These are phyloP conservation scores for Neostapfia colusana DNA, from an alignment of 176 grass and related monocot species.

Conservation along the genomic window DNA sequence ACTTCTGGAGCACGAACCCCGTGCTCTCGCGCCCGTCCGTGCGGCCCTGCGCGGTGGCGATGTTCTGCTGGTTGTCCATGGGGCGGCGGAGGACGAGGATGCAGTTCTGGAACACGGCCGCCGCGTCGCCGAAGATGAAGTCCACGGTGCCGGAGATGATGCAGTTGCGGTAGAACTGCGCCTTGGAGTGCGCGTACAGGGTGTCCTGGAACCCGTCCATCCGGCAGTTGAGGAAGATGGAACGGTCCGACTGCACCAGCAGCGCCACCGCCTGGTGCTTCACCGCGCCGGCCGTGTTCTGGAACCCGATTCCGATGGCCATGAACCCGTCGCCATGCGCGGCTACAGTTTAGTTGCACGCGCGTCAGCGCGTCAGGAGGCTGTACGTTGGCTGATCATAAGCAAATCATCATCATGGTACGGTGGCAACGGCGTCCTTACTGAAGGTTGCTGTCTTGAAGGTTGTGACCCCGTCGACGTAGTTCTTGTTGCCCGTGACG, in stretches of 20 bases:
- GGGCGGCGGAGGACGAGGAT: constrained; percentile 63
- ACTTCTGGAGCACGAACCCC: no score
- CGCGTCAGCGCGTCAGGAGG: no score
- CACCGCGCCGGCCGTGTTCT: constrained; percentile 77
- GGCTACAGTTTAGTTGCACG: constrained; percentile 9
- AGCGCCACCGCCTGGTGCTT: constrained; percentile 95
- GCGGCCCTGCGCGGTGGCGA: constrained; percentile 86
- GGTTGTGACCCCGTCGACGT: constrained; percentile 62
- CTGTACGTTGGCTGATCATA: no score
- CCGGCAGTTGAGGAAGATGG: no score
- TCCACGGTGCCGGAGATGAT: no score
- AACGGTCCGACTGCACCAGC: constrained; percentile 63
- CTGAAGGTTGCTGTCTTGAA: constrained; percentile 78
- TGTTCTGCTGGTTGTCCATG: constrained; percentile 84
- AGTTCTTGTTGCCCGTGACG: constrained; percentile 73
- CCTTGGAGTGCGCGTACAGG: no score
- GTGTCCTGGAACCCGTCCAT: no score
- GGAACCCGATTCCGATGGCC: constrained; percentile 75
- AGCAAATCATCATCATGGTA: no score
- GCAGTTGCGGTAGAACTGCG: no score
- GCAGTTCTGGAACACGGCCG: constrained; percentile 90
- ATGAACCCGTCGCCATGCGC: constrained; percentile 73
- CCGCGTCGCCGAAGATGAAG: no score
- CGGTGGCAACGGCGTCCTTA: constrained; percentile 33
- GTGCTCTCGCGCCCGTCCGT: constrained; percentile 54